Percentiles rank a stretch among this genome's conserved stretches.
Conservation (phyloP, 768 basidiomycete species). For the Leccinum broughii region DNA sequence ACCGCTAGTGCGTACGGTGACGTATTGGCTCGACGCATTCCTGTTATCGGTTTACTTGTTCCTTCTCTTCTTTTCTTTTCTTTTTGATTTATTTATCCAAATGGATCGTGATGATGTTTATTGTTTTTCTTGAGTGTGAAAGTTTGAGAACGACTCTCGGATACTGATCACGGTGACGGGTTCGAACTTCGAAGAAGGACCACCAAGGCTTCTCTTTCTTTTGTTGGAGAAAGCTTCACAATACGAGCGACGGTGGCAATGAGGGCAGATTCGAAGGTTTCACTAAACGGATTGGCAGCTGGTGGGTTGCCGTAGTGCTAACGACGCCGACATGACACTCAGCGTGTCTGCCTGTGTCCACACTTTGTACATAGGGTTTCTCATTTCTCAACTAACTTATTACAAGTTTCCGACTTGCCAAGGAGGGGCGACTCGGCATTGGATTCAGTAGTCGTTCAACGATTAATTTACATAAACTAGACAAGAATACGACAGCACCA, state of each 20-base stretch:
- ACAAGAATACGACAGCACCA: background rate
- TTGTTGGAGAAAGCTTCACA: background rate
- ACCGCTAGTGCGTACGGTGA: conserved; percentile 24
- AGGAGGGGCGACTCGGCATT: background rate
- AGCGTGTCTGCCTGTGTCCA: no score
- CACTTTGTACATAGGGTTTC: no score
- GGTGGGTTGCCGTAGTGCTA: background rate
- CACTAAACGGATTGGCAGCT: background rate
- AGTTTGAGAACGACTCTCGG: background rate
- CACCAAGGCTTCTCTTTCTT: background rate
- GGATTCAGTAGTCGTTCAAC: background rate
- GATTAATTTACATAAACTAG: background rate
- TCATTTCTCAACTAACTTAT: no score
- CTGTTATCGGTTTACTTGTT: conserved; percentile 13
- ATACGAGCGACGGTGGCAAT: background rate
- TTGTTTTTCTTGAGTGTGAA: background rate
- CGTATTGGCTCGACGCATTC: conserved; percentile 19
- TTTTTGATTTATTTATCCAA: conserved; percentile 18
- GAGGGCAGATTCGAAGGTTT: background rate
- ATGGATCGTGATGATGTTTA: conserved; percentile 13
- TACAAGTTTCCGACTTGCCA: no score
- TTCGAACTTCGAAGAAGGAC: background rate
- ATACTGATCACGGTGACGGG: background rate
- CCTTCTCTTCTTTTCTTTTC: background rate
- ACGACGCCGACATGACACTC: no score